These are phyloP conservation scores for Liriodendron chinense DNA, from an alignment of 164 flowering plant species.

Conservation along the genomic window DNA sequence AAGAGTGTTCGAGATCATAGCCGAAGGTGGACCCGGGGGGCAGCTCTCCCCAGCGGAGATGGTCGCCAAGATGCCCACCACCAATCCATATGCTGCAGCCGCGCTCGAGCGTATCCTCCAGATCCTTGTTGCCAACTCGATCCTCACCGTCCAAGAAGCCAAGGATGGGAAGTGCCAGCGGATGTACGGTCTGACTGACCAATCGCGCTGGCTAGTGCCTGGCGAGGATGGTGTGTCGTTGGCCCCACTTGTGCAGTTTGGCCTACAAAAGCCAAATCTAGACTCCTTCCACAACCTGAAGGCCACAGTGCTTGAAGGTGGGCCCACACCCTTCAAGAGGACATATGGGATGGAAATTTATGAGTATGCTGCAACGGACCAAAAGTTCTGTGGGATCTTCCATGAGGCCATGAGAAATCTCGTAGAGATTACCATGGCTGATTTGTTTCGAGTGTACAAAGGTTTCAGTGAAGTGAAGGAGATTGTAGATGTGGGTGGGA, in stretches of 20 bases:
- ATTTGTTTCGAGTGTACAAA: slow-evolving; percentile 23
- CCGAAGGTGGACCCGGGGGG: slow-evolving; percentile 5
- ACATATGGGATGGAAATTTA: slow-evolving; percentile 4
- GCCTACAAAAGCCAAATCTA: no score
- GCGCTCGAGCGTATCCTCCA: slow-evolving; percentile 17
- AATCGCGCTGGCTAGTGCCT: slow-evolving; percentile 3
- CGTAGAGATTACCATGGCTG: slow-evolving; percentile 20
- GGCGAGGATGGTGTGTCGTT: neutral
- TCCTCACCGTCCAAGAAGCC: slow-evolving; percentile 2
- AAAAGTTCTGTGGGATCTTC: neutral
- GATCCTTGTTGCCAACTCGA: slow-evolving; percentile 8
- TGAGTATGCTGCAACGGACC: neutral
- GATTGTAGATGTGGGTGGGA: slow-evolving; percentile 56
- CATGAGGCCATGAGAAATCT: slow-evolving; percentile 4
- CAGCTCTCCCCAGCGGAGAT: slow-evolving; percentile 10
- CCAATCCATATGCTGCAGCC: slow-evolving; percentile 5
- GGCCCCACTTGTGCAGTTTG: no score
- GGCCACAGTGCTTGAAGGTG: slow-evolving; percentile 6
- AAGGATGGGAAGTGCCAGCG: neutral
- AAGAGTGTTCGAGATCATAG: slow-evolving; percentile 10
- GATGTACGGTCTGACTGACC: slow-evolving; percentile 9
- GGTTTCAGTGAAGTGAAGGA: slow-evolving; percentile 32
- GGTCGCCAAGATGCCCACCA: slow-evolving; percentile 11
- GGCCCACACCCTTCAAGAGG: slow-evolving; percentile 2
- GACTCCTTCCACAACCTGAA: neutral